Percentiles rank a stretch among this genome's conserved stretches.
Evolutionary conservation across 176 grass and related monocot genomes (phyloP).

Genomic region (Oryza officinalis): DNA sequence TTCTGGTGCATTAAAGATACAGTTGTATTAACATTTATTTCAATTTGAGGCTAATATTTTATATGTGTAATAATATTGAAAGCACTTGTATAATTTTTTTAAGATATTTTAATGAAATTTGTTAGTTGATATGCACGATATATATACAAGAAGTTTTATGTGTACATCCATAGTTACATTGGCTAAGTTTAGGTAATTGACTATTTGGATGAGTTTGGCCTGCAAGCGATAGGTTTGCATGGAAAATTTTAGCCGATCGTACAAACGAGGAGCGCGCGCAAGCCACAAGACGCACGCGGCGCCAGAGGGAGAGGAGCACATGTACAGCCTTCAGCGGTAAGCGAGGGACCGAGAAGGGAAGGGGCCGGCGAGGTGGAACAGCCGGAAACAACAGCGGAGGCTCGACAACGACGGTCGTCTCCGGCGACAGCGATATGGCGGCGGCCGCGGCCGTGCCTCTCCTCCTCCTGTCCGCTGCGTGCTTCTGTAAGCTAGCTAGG

Average conservation of each 20-base stretch:
- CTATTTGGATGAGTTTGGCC: neutral
- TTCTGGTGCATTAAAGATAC: too few relatives aligned
- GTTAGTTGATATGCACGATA: too few relatives aligned
- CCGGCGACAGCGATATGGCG: neutral
- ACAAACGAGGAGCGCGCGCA: neutral
- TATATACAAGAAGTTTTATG: too few relatives aligned
- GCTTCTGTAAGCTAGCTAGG: slow-evolving; percentile 3
- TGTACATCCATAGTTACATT: too few relatives aligned
- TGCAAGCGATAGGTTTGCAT: neutral
- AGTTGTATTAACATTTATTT: too few relatives aligned
- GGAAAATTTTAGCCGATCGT: neutral
- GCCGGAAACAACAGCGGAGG: neutral
- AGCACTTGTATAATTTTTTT: too few relatives aligned
- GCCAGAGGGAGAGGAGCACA: neutral
- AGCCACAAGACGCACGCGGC: neutral
- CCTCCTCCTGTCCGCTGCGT: neutral
- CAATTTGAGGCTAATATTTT: too few relatives aligned
- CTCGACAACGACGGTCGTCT: neutral
- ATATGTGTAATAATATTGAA: too few relatives aligned
- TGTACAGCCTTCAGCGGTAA: too few relatives aligned
- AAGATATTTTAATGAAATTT: too few relatives aligned
- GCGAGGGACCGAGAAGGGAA: neutral
- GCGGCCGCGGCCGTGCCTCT: neutral
- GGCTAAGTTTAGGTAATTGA: neutral
- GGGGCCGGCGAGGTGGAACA: neutral